Base-by-base conservation (phyloP, 768 basidiomycete species). In the Scleroderma bovista region DNA sequence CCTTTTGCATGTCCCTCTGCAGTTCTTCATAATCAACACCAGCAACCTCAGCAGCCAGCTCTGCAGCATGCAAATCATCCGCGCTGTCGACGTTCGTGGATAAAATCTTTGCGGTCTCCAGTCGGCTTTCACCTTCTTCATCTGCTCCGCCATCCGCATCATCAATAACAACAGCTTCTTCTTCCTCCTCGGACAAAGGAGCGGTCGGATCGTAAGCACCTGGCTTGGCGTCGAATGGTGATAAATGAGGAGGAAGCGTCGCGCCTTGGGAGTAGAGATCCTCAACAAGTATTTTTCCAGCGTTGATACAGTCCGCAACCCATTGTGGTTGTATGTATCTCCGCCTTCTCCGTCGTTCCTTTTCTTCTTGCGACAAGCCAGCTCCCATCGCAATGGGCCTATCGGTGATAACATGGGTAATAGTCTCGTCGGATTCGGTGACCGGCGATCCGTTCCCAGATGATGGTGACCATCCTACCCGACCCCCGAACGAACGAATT, bases 251-350 rank as follows among this genome's bases (percentile, higher is more conserved):
- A 2, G 96, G 96, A 29, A 97, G 79, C 2, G 80, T 78, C 55
- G 81, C 80, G 3, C 93, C 96, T 61, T 93, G 93, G 20, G 74
- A 76, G 63, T 98, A 98, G 23, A 78, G 75, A 52, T 88, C 93
- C 59, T 93, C 89, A 1, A 91, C 77, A 24, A 97, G 75, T 51
- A 95, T 77, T 65, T 79, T 88, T 10, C 85, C 84, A 8, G 82
- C 78, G 65, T 99, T 99, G 64, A 96, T 83, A 66, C 89, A 96
- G 65, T 99, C 96, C 32, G 92, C 90, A 29, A 96, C 79, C 96
- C 96, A 98, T 67, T 98, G 95, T 11, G 96, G 96, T 67, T 98
- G 96, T 16, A 98, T 78, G 66, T 88, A 91, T 62, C 89, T 92
- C 60, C 93, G 78, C 64, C 80, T 80, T 39, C 75, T 69, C 33